A percentile compares a stretch with the other conserved stretches of the same genome.
phyloP scores from a whole-genome alignment of 345 rosid genomes.

The Eucalyptus curtisii region DNA sequence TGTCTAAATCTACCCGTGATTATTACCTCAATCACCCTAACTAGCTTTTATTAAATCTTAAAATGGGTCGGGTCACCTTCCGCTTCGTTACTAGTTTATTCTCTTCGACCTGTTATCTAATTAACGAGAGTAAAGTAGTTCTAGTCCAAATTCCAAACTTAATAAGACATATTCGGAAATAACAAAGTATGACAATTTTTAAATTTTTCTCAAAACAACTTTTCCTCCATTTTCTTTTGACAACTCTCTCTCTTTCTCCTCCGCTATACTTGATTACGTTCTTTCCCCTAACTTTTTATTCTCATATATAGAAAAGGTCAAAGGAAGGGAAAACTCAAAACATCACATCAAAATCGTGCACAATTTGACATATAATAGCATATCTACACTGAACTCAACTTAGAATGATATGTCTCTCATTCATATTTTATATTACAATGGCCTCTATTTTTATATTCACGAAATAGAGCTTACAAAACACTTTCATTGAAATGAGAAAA shows the following conservation, averaged over 20 bases:
- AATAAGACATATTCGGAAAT: too few species aligned
- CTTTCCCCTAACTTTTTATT: not conserved
- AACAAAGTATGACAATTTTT: not conserved
- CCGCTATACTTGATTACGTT: not conserved
- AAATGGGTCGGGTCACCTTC: not conserved
- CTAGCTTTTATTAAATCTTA: not conserved
- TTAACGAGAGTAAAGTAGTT: not conserved
- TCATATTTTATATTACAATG: too few species aligned
- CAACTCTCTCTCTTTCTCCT: too few species aligned
- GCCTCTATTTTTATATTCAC: too few species aligned
- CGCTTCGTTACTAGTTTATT: rapidly evolving
- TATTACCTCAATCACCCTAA: not conserved
- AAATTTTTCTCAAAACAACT: not conserved
- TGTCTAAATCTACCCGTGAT: not conserved
- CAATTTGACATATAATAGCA: not conserved
- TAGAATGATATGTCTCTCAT: too few species aligned
- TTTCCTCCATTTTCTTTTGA: too few species aligned
- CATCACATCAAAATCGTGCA: not conserved
- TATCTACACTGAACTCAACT: not conserved
- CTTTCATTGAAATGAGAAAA: too few species aligned
- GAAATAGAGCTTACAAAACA: too few species aligned
- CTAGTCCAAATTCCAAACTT: not conserved
- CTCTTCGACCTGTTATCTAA: rapidly evolving
- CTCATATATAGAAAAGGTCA: too few species aligned
- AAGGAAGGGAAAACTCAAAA: not conserved